phyloP scores from a whole-genome alignment of 495 filamentous ascomycete species.

The Bacidia gigantensis region DNA sequence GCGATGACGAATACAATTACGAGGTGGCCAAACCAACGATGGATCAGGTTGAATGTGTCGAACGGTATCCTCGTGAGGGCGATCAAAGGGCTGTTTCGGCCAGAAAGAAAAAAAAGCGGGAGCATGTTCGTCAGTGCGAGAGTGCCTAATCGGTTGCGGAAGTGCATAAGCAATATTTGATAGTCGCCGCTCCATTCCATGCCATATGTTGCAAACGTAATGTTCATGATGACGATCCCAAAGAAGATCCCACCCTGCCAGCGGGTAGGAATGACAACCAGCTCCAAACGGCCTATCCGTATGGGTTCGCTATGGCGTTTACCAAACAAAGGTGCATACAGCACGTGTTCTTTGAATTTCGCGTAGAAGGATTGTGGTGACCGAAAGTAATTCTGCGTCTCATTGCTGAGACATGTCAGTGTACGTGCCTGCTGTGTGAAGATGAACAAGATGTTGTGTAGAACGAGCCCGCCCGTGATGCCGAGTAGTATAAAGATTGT shows the following conservation, averaged over 20 bases:
- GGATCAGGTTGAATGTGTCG: conserved; percentile 67
- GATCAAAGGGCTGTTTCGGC: conserved; percentile 58
- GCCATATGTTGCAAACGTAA: conserved; percentile 59
- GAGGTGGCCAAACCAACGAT: conserved; percentile 67
- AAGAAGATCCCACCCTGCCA: conserved; percentile 63
- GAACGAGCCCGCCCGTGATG: conserved; percentile 34
- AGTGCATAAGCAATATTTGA: conserved; percentile 37
- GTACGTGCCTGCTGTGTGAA: conserved; percentile 54
- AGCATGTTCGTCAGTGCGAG: conserved; percentile 71
- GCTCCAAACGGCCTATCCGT: conserved; percentile 62
- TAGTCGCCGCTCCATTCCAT: conserved; percentile 21
- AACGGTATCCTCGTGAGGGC: conserved; percentile 51
- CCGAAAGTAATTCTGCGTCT: conserved; percentile 50
- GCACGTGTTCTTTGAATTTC: conserved; percentile 60
- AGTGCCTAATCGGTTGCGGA: conserved; percentile 63
- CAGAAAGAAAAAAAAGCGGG: conserved; percentile 52
- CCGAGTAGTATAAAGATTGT: conserved; percentile 35
- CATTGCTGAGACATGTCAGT: conserved; percentile 59
- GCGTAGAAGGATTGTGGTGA: conserved; percentile 35
- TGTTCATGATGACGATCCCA: conserved; percentile 61
- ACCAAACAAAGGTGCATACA: conserved; percentile 72
- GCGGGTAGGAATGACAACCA: conserved; percentile 72
- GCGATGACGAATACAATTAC: conserved; percentile 50
- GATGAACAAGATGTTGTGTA: conserved; percentile 37
- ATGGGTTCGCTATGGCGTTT: conserved; percentile 81